phyloP scores from a whole-genome alignment of 176 grass and related monocot genomes.

The Lolium multiflorum region DNA sequence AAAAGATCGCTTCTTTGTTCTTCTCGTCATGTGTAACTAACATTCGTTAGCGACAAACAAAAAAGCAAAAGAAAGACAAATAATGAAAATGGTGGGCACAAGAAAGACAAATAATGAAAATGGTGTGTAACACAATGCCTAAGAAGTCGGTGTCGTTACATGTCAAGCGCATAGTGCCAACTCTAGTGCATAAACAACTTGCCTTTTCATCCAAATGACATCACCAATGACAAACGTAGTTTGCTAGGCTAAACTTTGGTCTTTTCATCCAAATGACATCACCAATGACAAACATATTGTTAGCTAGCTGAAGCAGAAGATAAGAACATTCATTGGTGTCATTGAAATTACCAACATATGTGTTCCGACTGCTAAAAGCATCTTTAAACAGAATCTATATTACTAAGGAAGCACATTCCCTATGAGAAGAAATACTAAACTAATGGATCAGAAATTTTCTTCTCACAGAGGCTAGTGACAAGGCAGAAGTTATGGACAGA shows the following conservation, averaged over 20 bases:
- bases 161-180: neutral
- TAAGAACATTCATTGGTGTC: neutral
- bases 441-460: neutral
- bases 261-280: neutral
- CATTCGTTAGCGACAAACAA: neutral
- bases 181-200: constrained; percentile 14
- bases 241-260: neutral
- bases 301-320: neutral
- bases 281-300: neutral
- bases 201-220: neutral
- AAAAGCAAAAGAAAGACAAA: constrained; percentile 6
- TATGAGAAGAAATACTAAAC: neutral
- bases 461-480: neutral
- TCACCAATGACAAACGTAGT: neutral
- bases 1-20: neutral
- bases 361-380: neutral
- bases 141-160: neutral
- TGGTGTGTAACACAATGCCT: neutral
- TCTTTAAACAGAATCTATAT: neutral
- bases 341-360: neutral
- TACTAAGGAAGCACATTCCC: neutral
- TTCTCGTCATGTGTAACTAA: constrained; percentile 16
- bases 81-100: neutral
- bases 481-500: neutral
- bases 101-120: neutral